Percentiles rank a stretch among this genome's conserved stretches.
Evolutionary conservation across 768 basidiomycete species (phyloP).

Genomic region (Suillus spraguei): DNA sequence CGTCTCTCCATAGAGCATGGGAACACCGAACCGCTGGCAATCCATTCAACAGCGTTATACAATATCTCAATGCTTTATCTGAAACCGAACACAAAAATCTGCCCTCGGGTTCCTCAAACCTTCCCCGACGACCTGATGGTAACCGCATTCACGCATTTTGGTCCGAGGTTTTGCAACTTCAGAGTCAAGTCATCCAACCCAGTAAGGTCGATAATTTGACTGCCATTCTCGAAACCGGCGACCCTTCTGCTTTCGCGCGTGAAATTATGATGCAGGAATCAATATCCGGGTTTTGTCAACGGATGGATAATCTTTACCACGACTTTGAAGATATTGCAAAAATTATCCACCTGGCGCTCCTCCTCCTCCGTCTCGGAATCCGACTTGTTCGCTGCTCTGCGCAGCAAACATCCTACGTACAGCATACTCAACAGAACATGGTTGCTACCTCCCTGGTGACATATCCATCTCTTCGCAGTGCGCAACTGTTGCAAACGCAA

Average conservation of each 20-base stretch:
- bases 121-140: slow-evolving; percentile 43
- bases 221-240: slow-evolving; percentile 35
- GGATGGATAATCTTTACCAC: slow-evolving; percentile 67
- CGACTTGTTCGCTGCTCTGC: slow-evolving; percentile 46
- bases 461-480: slow-evolving; percentile 57
- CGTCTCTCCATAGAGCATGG: slow-evolving; percentile 53
- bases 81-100: slow-evolving; percentile 33
- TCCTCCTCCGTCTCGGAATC: slow-evolving; percentile 72
- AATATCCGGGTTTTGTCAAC: slow-evolving; percentile 73
- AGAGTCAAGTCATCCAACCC: slow-evolving; percentile 52
- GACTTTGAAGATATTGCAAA: slow-evolving; percentile 71
- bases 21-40: slow-evolving; percentile 64
- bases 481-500: slow-evolving; percentile 36
- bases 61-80: slow-evolving; percentile 44
- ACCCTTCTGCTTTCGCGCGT: slow-evolving; percentile 44
- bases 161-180: slow-evolving; percentile 79
- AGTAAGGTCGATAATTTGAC: slow-evolving; percentile 54
- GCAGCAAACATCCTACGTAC: slow-evolving; percentile 14
- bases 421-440: slow-evolving; percentile 22
- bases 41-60: slow-evolving; percentile 46
- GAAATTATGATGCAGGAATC: slow-evolving; percentile 81
- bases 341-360: slow-evolving; percentile 68
- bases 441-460: slow-evolving; percentile 42
- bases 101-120: slow-evolving; percentile 21
- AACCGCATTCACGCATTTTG: slow-evolving; percentile 65